Conservation (phyloP, 1,284 basidiomycete genomes). For the Trichosporon asahii region DNA sequence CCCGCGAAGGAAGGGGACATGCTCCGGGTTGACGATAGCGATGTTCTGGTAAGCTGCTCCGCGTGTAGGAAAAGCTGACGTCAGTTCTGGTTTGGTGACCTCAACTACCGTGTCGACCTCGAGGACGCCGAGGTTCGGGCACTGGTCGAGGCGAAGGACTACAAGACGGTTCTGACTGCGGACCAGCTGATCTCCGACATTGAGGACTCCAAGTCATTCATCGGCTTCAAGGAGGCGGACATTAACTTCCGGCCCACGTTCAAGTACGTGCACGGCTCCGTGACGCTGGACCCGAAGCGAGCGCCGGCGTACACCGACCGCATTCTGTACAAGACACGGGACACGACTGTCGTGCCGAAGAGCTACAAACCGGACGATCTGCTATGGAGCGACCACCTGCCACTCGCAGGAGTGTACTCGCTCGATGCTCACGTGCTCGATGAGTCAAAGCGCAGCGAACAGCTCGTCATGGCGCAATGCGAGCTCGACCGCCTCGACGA, state of each 20-base stretch:
- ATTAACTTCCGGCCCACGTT: conserved; percentile 46
- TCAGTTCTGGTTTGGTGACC: conserved; percentile 48
- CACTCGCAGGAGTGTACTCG: conserved; percentile 31
- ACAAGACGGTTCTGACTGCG: conserved; percentile 35
- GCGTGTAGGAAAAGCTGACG: no score
- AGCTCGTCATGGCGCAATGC: conserved; percentile 44
- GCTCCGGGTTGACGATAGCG: conserved; percentile 33
- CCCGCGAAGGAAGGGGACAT: conserved; percentile 24
- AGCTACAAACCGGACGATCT: conserved; percentile 38
- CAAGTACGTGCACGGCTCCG: conserved; percentile 46
- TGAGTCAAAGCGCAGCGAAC: conserved; percentile 37
- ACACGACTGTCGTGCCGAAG: conserved; percentile 21
- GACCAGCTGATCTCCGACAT: conserved; percentile 44
- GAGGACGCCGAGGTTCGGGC: conserved; percentile 33
- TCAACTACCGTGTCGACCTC: conserved; percentile 45
- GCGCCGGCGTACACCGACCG: conserved; percentile 47
- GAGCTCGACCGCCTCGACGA: conserved; percentile 53
- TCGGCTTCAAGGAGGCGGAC: conserved; percentile 33
- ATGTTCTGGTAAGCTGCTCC: conserved; percentile 37
- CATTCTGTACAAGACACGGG: conserved; percentile 28
- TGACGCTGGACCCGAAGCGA: conserved; percentile 38
- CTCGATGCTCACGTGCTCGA: conserved; percentile 33
- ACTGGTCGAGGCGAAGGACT: conserved; percentile 33
- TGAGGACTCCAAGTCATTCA: conserved; percentile 36
- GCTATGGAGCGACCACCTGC: conserved; percentile 47